phyloP scores from a whole-genome alignment of 2,329 filamentous ascomycete species.

The Verticillium isaacii region DNA sequence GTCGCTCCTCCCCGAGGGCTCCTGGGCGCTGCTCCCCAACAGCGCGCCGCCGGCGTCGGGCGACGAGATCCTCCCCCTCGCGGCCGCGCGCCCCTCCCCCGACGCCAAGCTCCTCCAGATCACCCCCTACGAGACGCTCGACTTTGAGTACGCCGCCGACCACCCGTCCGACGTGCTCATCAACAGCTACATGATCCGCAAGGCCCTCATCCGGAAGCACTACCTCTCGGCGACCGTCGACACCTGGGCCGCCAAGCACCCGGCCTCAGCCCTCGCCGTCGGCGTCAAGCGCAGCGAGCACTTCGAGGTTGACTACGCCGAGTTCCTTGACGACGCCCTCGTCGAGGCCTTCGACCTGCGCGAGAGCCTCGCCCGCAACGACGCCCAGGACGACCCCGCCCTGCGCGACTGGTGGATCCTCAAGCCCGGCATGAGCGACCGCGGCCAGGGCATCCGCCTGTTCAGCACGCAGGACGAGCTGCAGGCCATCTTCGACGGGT shows the following conservation, averaged over 20 bases:
- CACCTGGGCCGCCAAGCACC: constrained; percentile 82
- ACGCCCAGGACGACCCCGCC: constrained; percentile 15
- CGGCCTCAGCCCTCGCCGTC: constrained; percentile 59
- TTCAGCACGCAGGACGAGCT: constrained; percentile 83
- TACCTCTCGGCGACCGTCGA: constrained; percentile 81
- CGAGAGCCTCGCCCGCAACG: constrained; percentile 69
- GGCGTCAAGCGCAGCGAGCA: constrained; percentile 76
- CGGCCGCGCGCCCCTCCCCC: constrained; percentile 26
- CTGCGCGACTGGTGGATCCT: constrained; percentile 91
- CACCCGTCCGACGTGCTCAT: constrained; percentile 60
- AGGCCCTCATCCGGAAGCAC: constrained; percentile 94
- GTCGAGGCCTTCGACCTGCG: constrained; percentile 85
- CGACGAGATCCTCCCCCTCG: constrained; percentile 27
- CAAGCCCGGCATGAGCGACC: constrained; percentile 96
- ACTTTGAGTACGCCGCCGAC: constrained; percentile 70
- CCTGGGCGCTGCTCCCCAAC: constrained; percentile 48
- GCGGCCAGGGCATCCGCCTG: constrained; percentile 85
- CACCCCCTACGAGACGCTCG: constrained; percentile 78
- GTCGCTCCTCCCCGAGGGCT: constrained; percentile 50
- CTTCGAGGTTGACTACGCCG: constrained; percentile 94
- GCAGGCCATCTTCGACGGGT: constrained; percentile 83
- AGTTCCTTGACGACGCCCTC: constrained; percentile 91
- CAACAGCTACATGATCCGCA: constrained; percentile 93
- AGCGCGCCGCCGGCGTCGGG: constrained; percentile 20
- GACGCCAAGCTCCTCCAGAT: constrained; percentile 65